phyloP scores from a whole-genome alignment of 129 eudicot species.

The Solidago caesia region DNA sequence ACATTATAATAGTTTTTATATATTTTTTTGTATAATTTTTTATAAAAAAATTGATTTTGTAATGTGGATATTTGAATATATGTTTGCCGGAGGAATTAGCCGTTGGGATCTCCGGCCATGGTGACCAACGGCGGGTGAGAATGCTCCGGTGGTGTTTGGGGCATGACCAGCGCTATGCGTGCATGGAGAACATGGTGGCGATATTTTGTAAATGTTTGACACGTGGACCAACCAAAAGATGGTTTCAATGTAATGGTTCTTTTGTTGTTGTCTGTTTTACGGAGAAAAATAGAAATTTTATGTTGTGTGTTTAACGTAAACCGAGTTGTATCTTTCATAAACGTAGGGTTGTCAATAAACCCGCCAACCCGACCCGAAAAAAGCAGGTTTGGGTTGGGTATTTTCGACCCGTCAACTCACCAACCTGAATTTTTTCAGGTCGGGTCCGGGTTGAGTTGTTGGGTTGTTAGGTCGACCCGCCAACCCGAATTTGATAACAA shows the following conservation, averaged over 20 bases:
- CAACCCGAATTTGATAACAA: too few species aligned
- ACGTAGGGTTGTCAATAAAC: too few species aligned
- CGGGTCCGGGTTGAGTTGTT: too few species aligned
- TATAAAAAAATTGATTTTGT: not conserved
- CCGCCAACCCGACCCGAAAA: too few species aligned
- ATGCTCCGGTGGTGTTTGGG: conserved; percentile 12
- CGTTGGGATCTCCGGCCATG: conserved; percentile 18
- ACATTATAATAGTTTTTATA: not conserved
- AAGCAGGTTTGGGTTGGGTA: too few species aligned
- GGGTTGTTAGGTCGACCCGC: too few species aligned
- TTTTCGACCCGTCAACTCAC: too few species aligned
- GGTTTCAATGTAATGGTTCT: not conserved
- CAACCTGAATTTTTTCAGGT: too few species aligned
- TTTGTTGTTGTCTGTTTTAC: not conserved
- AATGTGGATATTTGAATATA: not conserved
- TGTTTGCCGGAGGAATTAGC: conserved; percentile 15
- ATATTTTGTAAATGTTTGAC: not conserved
- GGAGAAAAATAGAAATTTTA: too few species aligned
- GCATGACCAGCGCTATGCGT: not conserved
- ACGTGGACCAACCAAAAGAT: not conserved
- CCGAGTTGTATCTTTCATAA: too few species aligned
- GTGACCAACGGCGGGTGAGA: conserved; percentile 23
- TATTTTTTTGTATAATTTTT: not conserved
- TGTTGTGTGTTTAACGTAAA: not conserved
- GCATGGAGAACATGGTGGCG: conserved; percentile 14